Conservation (phyloP, 106 monocot species). For the Xerophyta viscosa region DNA sequence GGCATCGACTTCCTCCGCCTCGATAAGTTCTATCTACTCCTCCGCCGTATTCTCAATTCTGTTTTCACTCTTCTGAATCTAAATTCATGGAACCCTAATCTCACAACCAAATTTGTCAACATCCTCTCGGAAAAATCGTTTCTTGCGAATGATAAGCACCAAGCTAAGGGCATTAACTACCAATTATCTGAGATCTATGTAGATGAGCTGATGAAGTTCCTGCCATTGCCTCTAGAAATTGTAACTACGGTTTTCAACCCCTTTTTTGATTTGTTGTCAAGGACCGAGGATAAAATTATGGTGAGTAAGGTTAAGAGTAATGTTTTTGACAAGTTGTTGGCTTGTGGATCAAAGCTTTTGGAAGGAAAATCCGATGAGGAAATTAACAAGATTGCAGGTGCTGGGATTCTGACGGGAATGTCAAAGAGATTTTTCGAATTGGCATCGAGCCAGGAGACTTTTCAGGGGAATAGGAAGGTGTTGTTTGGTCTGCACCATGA, state of each 20-base stretch:
- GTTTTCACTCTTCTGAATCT: slow-evolving; percentile 40
- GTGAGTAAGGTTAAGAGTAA: slow-evolving; percentile 60
- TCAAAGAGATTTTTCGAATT: slow-evolving; percentile 54
- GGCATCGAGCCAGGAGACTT: slow-evolving; percentile 43
- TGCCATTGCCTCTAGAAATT: slow-evolving; percentile 26
- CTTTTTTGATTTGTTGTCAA: slow-evolving; percentile 51
- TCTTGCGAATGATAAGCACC: slow-evolving; percentile 41
- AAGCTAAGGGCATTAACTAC: slow-evolving; percentile 59
- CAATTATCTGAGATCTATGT: slow-evolving; percentile 72
- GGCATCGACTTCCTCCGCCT: slow-evolving; percentile 83
- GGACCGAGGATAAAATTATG: slow-evolving; percentile 53
- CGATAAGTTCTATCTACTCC: slow-evolving; percentile 89
- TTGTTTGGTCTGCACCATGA: slow-evolving; percentile 49
- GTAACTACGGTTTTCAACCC: slow-evolving; percentile 42
- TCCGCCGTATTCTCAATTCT: slow-evolving; percentile 43
- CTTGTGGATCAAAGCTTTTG: slow-evolving; percentile 39
- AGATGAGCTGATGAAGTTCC: slow-evolving; percentile 65
- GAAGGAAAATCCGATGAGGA: slow-evolving; percentile 21
- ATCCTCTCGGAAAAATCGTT: slow-evolving; percentile 49
- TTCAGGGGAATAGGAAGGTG: slow-evolving; percentile 58
- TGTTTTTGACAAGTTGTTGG: slow-evolving; percentile 46
- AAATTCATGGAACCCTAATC: slow-evolving; percentile 36
- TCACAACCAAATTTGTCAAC: slow-evolving; percentile 12
- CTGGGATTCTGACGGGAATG: slow-evolving; percentile 44
- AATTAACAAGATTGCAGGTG: slow-evolving; percentile 49